Evolutionary conservation across 2,329 filamentous ascomycete species (phyloP), one percentile per base, ranked within the genome.

Genomic region (Endocalyx cinctus): DNA sequence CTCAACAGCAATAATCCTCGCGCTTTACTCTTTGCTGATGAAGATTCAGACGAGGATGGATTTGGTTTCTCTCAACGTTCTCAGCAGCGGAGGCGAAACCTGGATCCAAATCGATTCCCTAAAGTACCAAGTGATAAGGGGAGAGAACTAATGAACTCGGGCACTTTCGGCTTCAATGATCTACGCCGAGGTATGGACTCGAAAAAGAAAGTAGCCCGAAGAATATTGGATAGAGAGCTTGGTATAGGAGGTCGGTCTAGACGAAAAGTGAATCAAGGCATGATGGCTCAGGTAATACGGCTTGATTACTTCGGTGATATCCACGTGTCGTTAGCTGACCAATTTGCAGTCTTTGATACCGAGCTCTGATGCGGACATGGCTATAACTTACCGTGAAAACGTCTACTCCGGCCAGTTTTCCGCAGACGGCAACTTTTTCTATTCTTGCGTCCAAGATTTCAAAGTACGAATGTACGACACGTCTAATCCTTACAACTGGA

Each of bases 401-500:
- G 89, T 92, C 33, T 97, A 97, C 54, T 95, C 87, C 4, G 92
- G 92, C 2, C 90, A 97, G 55, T 98, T 97, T 57, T 95, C 87
- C 0, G 86, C 94, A 45, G 92, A 98, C 50, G 92, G 92, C 17
- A 94, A 95, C 59, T 97, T 97, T 66, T 97, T 96, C 66, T 97
- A 90, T 56, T 82, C 84, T 5, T 92, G 85, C 52, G 84, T 84
- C 8, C 87, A 96, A 59, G 89, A 97, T 60, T 95, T 95, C 64
- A 84, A 80, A 47, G 88, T 98, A 8, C 83, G 89, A 33, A 89
- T 98, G 86, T 98, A 97, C 61, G 90, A 97, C 58, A 97, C 92
- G 0, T 89, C 86, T 2, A 95, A 96, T 48, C 88, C 90, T 0
- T 94, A 92, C 60, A 77, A 88, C 45, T 98, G 92, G 92, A 84